phyloP scores from a whole-genome alignment of 176 grass and related monocot species.

The Musa itinerans region DNA sequence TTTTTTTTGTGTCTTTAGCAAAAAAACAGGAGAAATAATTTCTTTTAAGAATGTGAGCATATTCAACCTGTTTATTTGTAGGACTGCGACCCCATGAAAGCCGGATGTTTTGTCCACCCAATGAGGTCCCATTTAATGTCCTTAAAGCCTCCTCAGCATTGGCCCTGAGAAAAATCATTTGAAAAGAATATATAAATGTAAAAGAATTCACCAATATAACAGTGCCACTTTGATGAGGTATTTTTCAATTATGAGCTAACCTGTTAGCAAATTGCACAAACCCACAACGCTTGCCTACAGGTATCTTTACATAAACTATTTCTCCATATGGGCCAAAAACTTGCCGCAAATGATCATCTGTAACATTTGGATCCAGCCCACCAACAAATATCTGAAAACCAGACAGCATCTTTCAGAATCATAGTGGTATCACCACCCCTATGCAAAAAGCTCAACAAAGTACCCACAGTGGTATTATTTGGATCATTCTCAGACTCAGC shows the following conservation, averaged over 20 bases:
- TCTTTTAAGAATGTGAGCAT: not conserved
- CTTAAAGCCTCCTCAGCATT: conserved; percentile 75
- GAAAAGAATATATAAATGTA: conserved; percentile 9
- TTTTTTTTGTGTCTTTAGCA: too few relatives aligned
- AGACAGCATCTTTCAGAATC: conserved; percentile 18
- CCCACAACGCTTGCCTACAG: conserved; percentile 84
- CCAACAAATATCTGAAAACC: conserved; percentile 92
- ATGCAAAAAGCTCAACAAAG: conserved; percentile 40
- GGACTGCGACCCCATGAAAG: conserved; percentile 94
- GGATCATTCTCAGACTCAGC: conserved; percentile 98
- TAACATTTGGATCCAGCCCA: conserved; percentile 75
- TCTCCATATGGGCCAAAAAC: conserved; percentile 76
- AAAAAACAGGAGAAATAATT: not conserved
- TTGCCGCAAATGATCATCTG: conserved; percentile 77
- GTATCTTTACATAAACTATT: conserved; percentile 91
- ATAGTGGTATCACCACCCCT: not conserved
- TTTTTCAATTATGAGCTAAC: conserved; percentile 17
- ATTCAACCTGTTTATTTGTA: conserved; percentile 53
- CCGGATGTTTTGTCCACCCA: conserved; percentile 91
- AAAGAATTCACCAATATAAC: not conserved
- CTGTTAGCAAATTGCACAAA: conserved; percentile 91
- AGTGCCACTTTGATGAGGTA: not conserved
- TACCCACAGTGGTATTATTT: conserved; percentile 93
- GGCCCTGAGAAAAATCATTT: conserved; percentile 30
- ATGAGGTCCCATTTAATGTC: conserved; percentile 61